Percentiles rank a stretch among this genome's conserved stretches.
These are phyloP conservation scores for Abrus precatorius DNA, from an alignment of 306 rosid genomes.

Conservation along the genomic window DNA sequence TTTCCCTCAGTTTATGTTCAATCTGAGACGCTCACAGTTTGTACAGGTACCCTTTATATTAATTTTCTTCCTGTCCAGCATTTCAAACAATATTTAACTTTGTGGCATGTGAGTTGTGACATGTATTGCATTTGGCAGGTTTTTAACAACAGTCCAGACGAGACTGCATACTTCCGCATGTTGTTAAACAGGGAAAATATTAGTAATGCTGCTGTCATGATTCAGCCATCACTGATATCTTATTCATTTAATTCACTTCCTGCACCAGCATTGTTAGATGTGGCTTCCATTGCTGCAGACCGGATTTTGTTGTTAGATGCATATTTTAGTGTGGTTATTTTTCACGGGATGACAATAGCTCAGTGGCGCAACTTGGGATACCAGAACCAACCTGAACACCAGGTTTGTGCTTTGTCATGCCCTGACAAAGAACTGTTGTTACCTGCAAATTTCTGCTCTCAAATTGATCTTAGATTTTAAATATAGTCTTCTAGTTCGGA, in stretches of 20 bases:
- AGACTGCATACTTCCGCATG: constrained; percentile 97
- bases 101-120: constrained; percentile 34
- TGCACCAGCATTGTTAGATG: constrained; percentile 91
- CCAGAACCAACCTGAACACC: constrained; percentile 89
- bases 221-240: constrained; percentile 89
- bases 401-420: constrained; percentile 59
- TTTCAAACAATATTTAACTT: constrained; percentile 38
- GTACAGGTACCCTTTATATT: constrained; percentile 73
- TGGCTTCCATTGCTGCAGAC: constrained; percentile 91
- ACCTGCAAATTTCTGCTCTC: constrained; percentile 7
- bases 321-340: constrained; percentile 88
- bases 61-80: constrained; percentile 34
- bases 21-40: constrained; percentile 94
- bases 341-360: constrained; percentile 98
- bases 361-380: constrained; percentile 99
- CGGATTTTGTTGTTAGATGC: constrained; percentile 92
- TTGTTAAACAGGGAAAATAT: constrained; percentile 92
- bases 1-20: constrained; percentile 96
- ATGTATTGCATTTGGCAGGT: constrained; percentile 65
- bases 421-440: neutral
- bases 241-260: constrained; percentile 93
- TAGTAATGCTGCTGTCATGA: constrained; percentile 96
- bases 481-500: neutral
- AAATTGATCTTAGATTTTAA: constrained; percentile 13
- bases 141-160: constrained; percentile 99